Evolutionary conservation across 2,329 filamentous ascomycete genomes (phyloP), one percentile per base, ranked within the genome.

Genomic region (Dactylonectria estremocensis): DNA sequence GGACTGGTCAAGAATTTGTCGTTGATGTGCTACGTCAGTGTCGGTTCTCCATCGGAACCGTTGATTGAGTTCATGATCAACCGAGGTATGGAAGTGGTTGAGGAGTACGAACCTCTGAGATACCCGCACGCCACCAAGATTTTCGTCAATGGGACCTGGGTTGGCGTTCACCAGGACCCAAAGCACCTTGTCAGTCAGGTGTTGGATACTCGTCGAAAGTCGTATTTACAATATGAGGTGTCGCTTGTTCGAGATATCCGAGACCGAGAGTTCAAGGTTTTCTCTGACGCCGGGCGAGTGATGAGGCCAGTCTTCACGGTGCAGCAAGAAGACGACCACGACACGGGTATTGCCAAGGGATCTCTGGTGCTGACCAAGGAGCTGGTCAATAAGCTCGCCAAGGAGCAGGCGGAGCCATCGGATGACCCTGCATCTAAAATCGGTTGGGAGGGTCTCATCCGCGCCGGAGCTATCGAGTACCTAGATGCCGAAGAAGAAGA

Each of bases 401-500:
- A 94, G 74, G 86, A 91, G 56, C 93, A 96, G 77, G 88, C 90
- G 67, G 87, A 91, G 53, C 83, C 92, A 18, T 89, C 90, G 52
- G 84, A 87, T 22, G 89, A 91, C 48, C 85, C 87, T 35, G 82
- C 82, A 1, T 80, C 86, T 33, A 93, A 91, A 74, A 95, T 93
- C 76, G 95, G 95, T 58, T 99, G 97, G 95, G 90, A 95, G 73
- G 93, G 94, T 18, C 86, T 99, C 46, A 90, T 97, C 49, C 89
- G 92, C 65, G 89, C 90, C 13, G 96, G 95, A 81, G 94, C 95
- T 3, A 93, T 99, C 43, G 96, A 99, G 79, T 98, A 98, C 77
- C 89, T 99, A 11, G 96, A 99, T 80, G 96, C 96, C 0, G 97
- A 99, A 79, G 97, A 99, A 85, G 96, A 99, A 80, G 97, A 99